Percentiles rank a stretch among this genome's conserved stretches.
These are phyloP conservation scores for Coccinonectria pachysandricola DNA, from an alignment of 2,329 filamentous ascomycete genomes.

Conservation along the genomic window DNA sequence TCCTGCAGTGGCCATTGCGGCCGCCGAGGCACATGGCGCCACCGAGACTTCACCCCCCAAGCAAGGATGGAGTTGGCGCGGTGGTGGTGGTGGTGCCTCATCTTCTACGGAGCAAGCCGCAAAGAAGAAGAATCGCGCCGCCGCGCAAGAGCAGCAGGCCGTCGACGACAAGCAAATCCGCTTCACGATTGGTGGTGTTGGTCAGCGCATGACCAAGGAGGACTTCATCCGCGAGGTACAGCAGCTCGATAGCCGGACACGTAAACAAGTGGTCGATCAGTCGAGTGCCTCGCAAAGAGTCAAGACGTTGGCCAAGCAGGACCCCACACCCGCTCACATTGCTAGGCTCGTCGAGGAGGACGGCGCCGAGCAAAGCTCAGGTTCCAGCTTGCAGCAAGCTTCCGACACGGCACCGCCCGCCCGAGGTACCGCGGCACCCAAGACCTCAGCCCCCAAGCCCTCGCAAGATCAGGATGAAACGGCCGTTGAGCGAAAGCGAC, in stretches of 20 bases:
- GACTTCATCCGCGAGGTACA: constrained; percentile 70
- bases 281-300: constrained; percentile 37
- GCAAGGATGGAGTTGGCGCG: constrained; percentile 37
- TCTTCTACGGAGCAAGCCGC: constrained; percentile 26
- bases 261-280: constrained; percentile 41
- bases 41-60: constrained; percentile 29
- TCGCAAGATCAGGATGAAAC: constrained; percentile 44
- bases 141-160: constrained; percentile 38
- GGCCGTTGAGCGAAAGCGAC: constrained; percentile 56
- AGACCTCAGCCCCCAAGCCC: constrained; percentile 4
- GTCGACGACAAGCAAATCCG: constrained; percentile 62
- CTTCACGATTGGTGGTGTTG: constrained; percentile 66
- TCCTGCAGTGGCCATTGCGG: constrained; percentile 17
- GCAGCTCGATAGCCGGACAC: constrained; percentile 57
- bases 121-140: constrained; percentile 29
- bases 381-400: too few species aligned
- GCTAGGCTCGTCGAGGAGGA: constrained; percentile 13
- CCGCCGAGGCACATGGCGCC: constrained; percentile 21
- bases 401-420: constrained; percentile 8
- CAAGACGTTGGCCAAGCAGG: constrained; percentile 39
- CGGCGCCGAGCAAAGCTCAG: constrained; percentile 4
- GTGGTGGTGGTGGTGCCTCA: constrained; percentile 23
- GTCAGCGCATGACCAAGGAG: constrained; percentile 66
- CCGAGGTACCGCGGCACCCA: constrained; percentile 4
- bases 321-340: constrained; percentile 12